Percentiles rank a stretch among this genome's conserved stretches.
Conservation (phyloP, 441 rosid species). For the Manihot esculenta region DNA sequence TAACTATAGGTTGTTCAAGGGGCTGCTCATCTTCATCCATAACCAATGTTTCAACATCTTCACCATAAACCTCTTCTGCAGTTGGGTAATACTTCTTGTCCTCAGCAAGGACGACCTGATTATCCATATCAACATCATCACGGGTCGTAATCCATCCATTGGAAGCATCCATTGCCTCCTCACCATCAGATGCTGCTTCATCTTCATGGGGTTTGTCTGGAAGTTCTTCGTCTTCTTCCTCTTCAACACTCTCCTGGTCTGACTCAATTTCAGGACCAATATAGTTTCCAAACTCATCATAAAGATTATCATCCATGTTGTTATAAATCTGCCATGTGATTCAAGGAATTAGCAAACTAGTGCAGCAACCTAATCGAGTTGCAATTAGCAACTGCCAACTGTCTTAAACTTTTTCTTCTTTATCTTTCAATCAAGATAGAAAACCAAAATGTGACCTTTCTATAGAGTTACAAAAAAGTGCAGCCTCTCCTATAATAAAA, state of each 20-base stretch:
- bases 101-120: constrained; percentile 93
- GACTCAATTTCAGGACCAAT: constrained; percentile 97
- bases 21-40: constrained; percentile 98
- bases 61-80: constrained; percentile 96
- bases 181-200: constrained; percentile 58
- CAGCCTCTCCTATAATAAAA: no score
- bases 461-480: no score
- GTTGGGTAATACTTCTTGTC: constrained; percentile 95
- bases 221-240: constrained; percentile 69
- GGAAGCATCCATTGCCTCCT: constrained; percentile 45
- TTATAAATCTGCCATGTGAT: constrained; percentile 20
- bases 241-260: constrained; percentile 72
- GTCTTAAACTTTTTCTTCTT: no score
- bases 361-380: background rate
- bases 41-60: constrained; percentile 90
- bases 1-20: constrained; percentile 81
- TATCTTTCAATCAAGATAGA: no score
- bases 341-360: background rate
- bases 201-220: constrained; percentile 53
- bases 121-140: constrained; percentile 80
- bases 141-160: constrained; percentile 82
- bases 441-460: no score
- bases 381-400: background rate
- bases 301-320: constrained; percentile 85
- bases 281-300: constrained; percentile 96